These are phyloP conservation scores for Tuctoria greenei DNA, from an alignment of 176 grass and related monocot genomes.

Conservation along the genomic window DNA sequence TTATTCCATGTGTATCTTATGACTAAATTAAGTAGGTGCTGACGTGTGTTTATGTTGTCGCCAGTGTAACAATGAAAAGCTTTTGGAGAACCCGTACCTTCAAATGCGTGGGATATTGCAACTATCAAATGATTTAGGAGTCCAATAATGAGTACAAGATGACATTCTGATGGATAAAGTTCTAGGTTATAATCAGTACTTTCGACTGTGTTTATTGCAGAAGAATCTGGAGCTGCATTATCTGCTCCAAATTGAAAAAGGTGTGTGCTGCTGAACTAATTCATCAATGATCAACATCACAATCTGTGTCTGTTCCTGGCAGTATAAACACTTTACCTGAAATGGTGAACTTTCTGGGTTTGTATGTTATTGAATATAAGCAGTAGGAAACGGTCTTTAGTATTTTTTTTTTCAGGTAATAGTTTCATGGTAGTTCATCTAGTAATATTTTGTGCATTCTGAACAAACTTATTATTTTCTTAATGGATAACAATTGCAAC, in stretches of 20 bases:
- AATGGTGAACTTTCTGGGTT: not conserved
- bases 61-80: constrained; percentile 99
- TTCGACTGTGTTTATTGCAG: constrained; percentile 40
- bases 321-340: not conserved
- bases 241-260: constrained; percentile 31
- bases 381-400: not conserved
- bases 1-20: not conserved
- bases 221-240: constrained; percentile 35
- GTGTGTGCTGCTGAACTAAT: constrained; percentile 21
- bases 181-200: constrained; percentile 25
- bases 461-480: not conserved
- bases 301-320: not conserved
- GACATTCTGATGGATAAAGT: constrained; percentile 36
- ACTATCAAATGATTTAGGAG: constrained; percentile 84
- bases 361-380: not conserved
- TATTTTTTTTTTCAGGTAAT: too few species aligned
- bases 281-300: not conserved
- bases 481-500: not conserved
- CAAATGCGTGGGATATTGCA: constrained; percentile 97
- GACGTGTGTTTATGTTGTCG: constrained; percentile 22
- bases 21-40: constrained; percentile 17
- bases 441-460: not conserved
- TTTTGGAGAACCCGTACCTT: constrained; percentile 98
- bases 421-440: not conserved
- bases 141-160: constrained; percentile 43